Evolutionary conservation across 805 yeast species (phyloP).

Genomic region (Wickerhamomyces ciferrii): DNA sequence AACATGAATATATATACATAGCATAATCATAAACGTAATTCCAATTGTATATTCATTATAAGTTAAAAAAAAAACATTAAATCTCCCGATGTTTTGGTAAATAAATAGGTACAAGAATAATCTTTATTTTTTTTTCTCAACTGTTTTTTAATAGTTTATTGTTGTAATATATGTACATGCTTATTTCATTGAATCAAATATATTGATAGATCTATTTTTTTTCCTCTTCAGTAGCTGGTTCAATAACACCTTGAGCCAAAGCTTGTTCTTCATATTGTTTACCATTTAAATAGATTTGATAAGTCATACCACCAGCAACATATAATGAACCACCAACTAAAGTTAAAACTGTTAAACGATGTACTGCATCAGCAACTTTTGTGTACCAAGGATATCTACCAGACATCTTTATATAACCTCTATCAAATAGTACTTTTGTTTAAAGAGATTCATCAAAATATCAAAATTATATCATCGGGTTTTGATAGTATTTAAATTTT

Average conservation of each 20-base stretch:
- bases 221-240: not conserved
- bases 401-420: constrained; percentile 37
- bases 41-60: too few species aligned
- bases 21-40: not conserved
- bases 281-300: constrained; percentile 48
- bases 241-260: constrained; percentile 1
- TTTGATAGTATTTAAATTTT: too few species aligned
- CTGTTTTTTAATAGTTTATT: too few species aligned
- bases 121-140: too few species aligned
- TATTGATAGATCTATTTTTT: not conserved
- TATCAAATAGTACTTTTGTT: too few species aligned
- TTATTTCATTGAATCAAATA: too few species aligned
- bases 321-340: constrained; percentile 53
- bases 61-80: too few species aligned
- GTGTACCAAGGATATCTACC: constrained; percentile 67
- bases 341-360: constrained; percentile 65
- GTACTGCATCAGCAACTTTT: constrained; percentile 64
- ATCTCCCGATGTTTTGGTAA: too few species aligned
- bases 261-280: constrained; percentile 40
- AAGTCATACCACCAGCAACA: constrained; percentile 46
- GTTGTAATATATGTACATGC: not conserved
- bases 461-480: too few species aligned
- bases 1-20: not conserved
- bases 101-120: too few species aligned
- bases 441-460: too few species aligned